A percentile compares a stretch with the other conserved stretches of the same genome.
phyloP scores from a whole-genome alignment of 352 stramenopile species.

The Globisporangium emineosum region DNA sequence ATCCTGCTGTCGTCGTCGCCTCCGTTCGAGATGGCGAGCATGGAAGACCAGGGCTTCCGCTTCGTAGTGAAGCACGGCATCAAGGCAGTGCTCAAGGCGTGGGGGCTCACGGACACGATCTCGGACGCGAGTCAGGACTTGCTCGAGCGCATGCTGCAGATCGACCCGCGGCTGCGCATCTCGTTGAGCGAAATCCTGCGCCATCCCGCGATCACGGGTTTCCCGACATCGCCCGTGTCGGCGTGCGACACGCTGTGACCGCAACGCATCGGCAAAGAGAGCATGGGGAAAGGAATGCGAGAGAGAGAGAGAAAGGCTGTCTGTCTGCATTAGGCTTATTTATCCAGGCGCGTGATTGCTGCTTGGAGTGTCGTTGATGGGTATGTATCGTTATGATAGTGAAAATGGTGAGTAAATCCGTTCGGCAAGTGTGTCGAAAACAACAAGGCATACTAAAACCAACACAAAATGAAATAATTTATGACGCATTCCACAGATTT shows the following conservation, averaged over 20 bases:
- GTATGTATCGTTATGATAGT: background rate
- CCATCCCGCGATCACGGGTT: conserved; percentile 47
- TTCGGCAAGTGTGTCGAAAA: background rate
- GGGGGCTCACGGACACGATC: conserved; percentile 42
- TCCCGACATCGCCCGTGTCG: conserved; percentile 14
- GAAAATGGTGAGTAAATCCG: background rate
- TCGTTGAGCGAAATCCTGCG: conserved; percentile 55
- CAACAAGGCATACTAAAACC: background rate
- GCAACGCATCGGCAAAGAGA: background rate
- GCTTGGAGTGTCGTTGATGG: conserved; percentile 3
- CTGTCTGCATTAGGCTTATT: conserved; percentile 13
- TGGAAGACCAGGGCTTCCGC: conserved; percentile 85
- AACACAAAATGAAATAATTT: conserved; percentile 9
- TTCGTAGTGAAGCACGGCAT: conserved; percentile 80
- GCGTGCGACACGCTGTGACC: conserved; percentile 5
- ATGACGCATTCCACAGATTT: background rate
- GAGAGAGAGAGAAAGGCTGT: background rate
- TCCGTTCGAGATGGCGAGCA: conserved; percentile 86
- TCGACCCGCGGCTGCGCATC: conserved; percentile 57
- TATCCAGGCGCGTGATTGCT: conserved; percentile 6
- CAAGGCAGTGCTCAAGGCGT: conserved; percentile 67
- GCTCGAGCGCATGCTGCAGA: conserved; percentile 67
- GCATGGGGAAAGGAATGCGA: background rate
- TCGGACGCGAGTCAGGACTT: conserved; percentile 61
- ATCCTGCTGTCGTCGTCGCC: conserved; percentile 92